Evolutionary conservation across 1,139 yeast genomes (phyloP), one percentile per base, ranked within the genome.

Genomic region (Schwanniomyces etchellsii): DNA sequence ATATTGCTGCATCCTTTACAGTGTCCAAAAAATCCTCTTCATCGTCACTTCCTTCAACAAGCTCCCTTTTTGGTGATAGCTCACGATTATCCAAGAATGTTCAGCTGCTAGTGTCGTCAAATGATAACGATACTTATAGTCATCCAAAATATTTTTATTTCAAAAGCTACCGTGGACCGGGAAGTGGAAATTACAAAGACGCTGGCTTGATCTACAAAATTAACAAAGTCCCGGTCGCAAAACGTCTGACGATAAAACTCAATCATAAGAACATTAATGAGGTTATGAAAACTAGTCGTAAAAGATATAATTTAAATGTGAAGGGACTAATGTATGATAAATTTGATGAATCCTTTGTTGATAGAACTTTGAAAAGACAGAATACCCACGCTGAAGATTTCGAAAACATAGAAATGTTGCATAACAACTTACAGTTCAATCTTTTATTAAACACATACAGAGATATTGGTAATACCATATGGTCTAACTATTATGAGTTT

Each of bases 171-270:
- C 49, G 73, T 27, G 73, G 74, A 0, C 70, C 71, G 4, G 72
- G 72, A 1, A 60, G 67, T 34, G 72, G 74, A 3, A 66, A 64
- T 37, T 67, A 64, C 39, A 67, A 67, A 39, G 74, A 67, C 43
- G 70, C 66, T 1, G 60, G 70, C 2, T 44, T 66, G 16, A 59
- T 64, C 42, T 64, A 63, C 39, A 50, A 62, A 30, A 61, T 67
- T 35, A 65, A 64, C 40, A 51, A 51, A 30, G 52, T 62, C 24
- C 60, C 51, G 10, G 36, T 50, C 3, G 38, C 50, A 6, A 14
- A 16, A 9, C 14, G 14, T 20, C 29, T 40, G 21, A 51, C 49
- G 16, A 43, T 43, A 3, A 44, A 50, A 14, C 34, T 38, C 20
- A 35, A 47, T 26, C 47, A 51, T 35, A 38, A 48, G 40, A 37